Evolutionary conservation across 306 rosid species (phyloP).

Genomic region (Corylus americana): DNA sequence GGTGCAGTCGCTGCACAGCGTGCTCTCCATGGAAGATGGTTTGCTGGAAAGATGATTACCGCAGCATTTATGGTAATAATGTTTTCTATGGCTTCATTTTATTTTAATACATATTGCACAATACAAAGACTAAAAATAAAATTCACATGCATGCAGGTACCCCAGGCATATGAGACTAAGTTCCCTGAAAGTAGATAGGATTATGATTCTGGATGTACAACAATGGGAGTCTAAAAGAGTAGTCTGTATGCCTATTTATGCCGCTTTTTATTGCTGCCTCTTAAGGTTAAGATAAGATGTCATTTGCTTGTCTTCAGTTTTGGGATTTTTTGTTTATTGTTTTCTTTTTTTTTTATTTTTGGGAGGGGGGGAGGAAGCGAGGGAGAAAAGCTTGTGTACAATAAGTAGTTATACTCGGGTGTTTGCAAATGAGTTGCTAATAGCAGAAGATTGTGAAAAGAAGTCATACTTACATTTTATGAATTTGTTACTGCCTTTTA

Average conservation of each 20-base stretch:
- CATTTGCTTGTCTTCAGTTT: background rate
- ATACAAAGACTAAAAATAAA: constrained; percentile 4
- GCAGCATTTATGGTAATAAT: constrained; percentile 74
- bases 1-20: constrained; percentile 71
- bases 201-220: background rate
- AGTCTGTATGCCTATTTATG: background rate
- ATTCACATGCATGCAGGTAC: constrained; percentile 51
- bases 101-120: constrained; percentile 12
- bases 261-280: background rate
- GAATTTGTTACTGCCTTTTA: background rate
- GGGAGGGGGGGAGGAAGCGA: background rate
- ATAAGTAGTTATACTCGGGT: background rate
- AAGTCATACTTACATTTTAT: background rate
- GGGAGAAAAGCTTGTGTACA: background rate
- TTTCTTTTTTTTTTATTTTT: too few relatives aligned
- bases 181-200: constrained; percentile 61
- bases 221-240: background rate
- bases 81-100: constrained; percentile 15
- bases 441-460: constrained; percentile 1
- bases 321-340: too few relatives aligned
- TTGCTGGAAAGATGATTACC: constrained; percentile 97
- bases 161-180: constrained; percentile 60
- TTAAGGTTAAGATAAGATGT: background rate
- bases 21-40: constrained; percentile 97
- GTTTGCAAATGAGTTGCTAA: background rate